Conservation (phyloP, 176 grass and related monocot genomes). For the Musa acuminata region DNA sequence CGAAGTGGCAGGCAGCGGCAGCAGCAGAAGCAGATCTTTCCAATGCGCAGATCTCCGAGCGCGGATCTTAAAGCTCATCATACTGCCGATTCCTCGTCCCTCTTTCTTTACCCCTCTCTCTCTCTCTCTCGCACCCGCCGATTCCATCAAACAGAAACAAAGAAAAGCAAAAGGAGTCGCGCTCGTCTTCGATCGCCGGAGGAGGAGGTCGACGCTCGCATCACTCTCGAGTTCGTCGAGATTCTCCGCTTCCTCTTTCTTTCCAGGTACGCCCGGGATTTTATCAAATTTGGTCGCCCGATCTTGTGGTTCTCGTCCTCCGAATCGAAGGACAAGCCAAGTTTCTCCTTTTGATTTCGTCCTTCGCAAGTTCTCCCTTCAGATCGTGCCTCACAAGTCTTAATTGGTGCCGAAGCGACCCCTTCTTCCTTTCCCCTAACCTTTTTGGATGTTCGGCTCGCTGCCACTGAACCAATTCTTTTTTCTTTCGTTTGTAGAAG, state of each 20-base stretch:
- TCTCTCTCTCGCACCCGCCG: not conserved
- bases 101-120: not conserved
- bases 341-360: not conserved
- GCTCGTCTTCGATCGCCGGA: not conserved
- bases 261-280: not conserved
- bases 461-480: not conserved
- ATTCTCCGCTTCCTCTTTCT: not conserved
- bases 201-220: not conserved
- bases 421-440: too few relatives aligned
- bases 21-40: conserved; percentile 4
- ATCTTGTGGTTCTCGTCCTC: not conserved
- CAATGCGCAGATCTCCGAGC: not conserved
- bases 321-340: not conserved
- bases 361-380: not conserved
- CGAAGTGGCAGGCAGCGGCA: not conserved
- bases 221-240: not conserved
- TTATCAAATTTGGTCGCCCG: not conserved
- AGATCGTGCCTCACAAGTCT: not conserved
- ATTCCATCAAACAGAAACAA: not conserved
- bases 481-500: not conserved
- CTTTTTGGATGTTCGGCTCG: not conserved
- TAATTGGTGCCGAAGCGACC: not conserved
- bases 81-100: too few relatives aligned
- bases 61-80: not conserved
- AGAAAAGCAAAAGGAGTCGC: not conserved